phyloP scores from a whole-genome alignment of 768 basidiomycete genomes.

The Hydnomerulius pinastri region DNA sequence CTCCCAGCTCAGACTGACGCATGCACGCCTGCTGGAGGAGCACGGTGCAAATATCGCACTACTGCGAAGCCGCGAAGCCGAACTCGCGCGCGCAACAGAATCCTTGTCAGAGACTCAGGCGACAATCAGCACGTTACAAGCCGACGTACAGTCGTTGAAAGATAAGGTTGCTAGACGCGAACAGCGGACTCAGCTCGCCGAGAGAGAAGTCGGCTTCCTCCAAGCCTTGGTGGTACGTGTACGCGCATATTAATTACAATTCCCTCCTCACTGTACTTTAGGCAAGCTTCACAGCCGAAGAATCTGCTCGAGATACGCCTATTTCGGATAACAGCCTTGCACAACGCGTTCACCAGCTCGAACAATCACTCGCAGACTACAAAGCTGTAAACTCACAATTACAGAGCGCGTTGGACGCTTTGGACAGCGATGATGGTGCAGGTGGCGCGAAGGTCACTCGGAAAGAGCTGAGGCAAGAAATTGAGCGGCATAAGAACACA shows the following conservation, averaged over 20 bases:
- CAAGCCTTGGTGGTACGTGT: constrained; percentile 65
- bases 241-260: background rate
- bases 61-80: constrained; percentile 54
- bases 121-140: constrained; percentile 35
- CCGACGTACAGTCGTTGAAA: constrained; percentile 39
- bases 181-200: constrained; percentile 42
- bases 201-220: constrained; percentile 67
- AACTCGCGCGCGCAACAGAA: constrained; percentile 43
- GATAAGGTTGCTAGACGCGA: constrained; percentile 41
- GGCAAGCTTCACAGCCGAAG: constrained; percentile 68
- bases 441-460: constrained; percentile 25
- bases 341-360: constrained; percentile 54
- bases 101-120: constrained; percentile 39
- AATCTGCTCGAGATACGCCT: constrained; percentile 38
- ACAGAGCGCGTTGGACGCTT: constrained; percentile 47
- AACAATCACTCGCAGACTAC: constrained; percentile 55
- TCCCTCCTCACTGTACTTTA: constrained; percentile 22
- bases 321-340: constrained; percentile 33
- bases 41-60: constrained; percentile 59
- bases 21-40: constrained; percentile 67
- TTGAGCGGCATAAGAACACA: constrained; percentile 39
- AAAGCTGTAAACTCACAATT: constrained; percentile 51
- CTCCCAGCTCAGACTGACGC: constrained; percentile 57
- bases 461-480: constrained; percentile 42
- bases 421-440: constrained; percentile 37